Percentiles rank a stretch among this genome's conserved stretches.
These are phyloP conservation scores for Penicillium rolfsii DNA, from an alignment of 2,329 filamentous ascomycete genomes.

Conservation along the genomic window DNA sequence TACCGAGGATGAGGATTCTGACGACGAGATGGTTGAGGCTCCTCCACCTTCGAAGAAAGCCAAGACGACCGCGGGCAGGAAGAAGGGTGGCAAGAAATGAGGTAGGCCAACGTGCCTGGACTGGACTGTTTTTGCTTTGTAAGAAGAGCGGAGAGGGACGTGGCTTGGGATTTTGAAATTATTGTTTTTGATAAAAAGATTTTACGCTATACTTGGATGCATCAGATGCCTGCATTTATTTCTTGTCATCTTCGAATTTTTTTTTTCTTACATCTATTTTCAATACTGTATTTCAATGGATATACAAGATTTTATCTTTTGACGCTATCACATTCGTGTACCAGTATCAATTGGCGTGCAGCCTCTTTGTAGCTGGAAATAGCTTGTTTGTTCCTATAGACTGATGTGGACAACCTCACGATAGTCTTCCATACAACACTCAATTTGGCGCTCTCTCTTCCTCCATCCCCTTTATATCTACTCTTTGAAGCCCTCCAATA, in stretches of 20 bases:
- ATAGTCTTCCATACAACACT: too few relatives aligned
- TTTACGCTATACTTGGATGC: conserved; percentile 25
- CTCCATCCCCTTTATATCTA: background rate
- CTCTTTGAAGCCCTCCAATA: too few relatives aligned
- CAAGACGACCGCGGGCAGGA: conserved; percentile 35
- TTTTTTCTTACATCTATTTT: conserved; percentile 1
- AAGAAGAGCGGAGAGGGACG: conserved; percentile 22
- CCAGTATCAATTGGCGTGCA: too few relatives aligned
- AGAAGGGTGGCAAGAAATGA: conserved; percentile 42
- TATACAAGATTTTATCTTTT: background rate
- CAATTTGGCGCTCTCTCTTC: background rate
- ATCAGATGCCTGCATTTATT: conserved; percentile 20
- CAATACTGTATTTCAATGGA: background rate
- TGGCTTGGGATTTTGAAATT: conserved; percentile 23
- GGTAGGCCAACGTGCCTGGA: background rate
- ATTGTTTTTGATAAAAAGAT: conserved; percentile 24
- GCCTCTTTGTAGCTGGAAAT: too few relatives aligned
- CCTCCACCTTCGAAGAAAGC: conserved; percentile 43
- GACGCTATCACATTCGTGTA: background rate
- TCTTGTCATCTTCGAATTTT: background rate
- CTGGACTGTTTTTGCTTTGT: conserved; percentile 8
- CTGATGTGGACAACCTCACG: too few relatives aligned
- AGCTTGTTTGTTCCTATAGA: too few relatives aligned
- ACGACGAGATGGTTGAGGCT: conserved; percentile 32
- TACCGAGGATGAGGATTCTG: conserved; percentile 49